Conservation (phyloP, 2,329 filamentous ascomycete species). For the Curvularia verruculosa region DNA sequence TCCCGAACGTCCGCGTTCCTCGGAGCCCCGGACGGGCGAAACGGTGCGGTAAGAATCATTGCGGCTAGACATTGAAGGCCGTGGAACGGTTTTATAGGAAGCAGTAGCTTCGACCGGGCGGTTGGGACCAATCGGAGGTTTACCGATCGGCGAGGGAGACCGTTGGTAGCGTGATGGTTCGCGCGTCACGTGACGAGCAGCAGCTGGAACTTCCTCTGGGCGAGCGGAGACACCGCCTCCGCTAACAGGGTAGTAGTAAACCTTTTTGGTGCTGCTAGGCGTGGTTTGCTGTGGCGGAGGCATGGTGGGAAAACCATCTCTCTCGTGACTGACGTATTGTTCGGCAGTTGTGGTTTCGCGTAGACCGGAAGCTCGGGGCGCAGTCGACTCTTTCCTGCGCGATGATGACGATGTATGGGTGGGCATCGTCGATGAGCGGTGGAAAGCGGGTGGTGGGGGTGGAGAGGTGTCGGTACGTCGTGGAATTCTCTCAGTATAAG, state of each 20-base stretch:
- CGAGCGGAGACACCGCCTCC: slow-evolving; percentile 31
- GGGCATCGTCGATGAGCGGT: slow-evolving; percentile 54
- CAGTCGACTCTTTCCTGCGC: slow-evolving; percentile 35
- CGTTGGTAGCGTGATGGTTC: slow-evolving; percentile 39
- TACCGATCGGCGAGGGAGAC: slow-evolving; percentile 39
- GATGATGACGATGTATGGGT: slow-evolving; percentile 27
- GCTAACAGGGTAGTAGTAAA: slow-evolving; percentile 38
- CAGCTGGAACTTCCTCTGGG: slow-evolving; percentile 32
- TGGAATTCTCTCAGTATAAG: slow-evolving; percentile 35
- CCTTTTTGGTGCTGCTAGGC: slow-evolving; percentile 28
- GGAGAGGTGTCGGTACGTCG: slow-evolving; percentile 42
- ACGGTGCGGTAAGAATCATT: slow-evolving; percentile 34
- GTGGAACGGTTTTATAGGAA: slow-evolving; percentile 18
- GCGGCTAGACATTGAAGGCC: slow-evolving; percentile 26
- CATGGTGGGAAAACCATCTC: slow-evolving; percentile 27
- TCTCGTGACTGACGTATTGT: slow-evolving; percentile 34
- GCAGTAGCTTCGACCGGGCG: slow-evolving; percentile 29
- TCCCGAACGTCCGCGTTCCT: slow-evolving; percentile 35
- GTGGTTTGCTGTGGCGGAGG: slow-evolving; percentile 30
- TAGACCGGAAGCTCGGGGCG: slow-evolving; percentile 36
- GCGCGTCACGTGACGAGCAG: slow-evolving; percentile 41
- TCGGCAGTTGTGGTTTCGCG: slow-evolving; percentile 39
- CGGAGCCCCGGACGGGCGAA: slow-evolving; percentile 25
- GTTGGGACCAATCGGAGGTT: slow-evolving; percentile 44
- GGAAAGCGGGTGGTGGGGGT: slow-evolving; percentile 42